Evolutionary conservation across 106 monocot genomes (phyloP).

Genomic region (Phalaenopsis equestris): DNA sequence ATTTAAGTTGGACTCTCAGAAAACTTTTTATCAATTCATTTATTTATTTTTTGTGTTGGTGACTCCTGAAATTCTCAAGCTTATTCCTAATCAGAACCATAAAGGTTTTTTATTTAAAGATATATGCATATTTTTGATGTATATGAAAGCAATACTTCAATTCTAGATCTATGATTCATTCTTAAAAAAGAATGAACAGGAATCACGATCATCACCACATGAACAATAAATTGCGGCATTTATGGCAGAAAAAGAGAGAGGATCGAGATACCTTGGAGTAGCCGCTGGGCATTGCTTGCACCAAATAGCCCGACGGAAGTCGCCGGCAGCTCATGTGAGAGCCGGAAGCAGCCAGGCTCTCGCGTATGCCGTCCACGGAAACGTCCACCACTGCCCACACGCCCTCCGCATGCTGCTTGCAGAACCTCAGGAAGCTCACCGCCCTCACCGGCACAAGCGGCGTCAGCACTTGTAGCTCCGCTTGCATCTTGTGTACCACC

Average conservation of each 20-base stretch:
- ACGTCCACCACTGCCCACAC: conserved; percentile 68
- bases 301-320: conserved; percentile 58
- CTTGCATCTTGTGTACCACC: conserved; percentile 36
- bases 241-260: not conserved
- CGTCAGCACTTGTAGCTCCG: conserved; percentile 62
- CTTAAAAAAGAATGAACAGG: not conserved
- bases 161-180: not conserved
- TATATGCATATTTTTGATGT: not conserved
- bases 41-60: no score
- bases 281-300: conserved; percentile 67
- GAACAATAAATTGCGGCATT: not conserved
- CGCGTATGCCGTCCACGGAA: conserved; percentile 29
- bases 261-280: conserved; percentile 49
- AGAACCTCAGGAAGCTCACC: conserved; percentile 56
- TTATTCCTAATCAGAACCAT: no score
- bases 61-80: no score
- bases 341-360: conserved; percentile 4
- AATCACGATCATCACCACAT: not conserved
- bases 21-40: no score
- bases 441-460: conserved; percentile 54
- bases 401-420: conserved; percentile 64
- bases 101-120: no score
- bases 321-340: conserved; percentile 32
- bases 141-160: not conserved
- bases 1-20: no score